Conservation (phyloP, 1,284 basidiomycete species). For the Inonotus hispidus region DNA sequence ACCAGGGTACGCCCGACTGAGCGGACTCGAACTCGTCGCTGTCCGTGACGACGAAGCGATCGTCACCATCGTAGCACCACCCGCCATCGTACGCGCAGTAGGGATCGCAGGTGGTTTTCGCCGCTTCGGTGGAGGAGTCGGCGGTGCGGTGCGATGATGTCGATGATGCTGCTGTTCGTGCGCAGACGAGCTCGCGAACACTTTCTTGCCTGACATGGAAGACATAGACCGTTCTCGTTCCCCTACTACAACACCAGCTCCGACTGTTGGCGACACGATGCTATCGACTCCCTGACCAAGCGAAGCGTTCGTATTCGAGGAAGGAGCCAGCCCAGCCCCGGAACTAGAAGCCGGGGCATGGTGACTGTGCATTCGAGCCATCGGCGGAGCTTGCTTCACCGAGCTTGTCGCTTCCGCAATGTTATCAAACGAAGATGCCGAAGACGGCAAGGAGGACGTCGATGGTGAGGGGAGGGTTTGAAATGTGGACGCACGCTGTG, state of each 20-base stretch:
- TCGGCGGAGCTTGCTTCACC: conserved; percentile 12
- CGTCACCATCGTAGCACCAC: conserved; percentile 47
- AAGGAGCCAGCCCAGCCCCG: not conserved
- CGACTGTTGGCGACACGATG: conserved; percentile 15
- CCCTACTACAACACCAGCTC: not conserved
- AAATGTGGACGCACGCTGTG: conserved; percentile 7
- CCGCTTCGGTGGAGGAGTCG: conserved; percentile 50
- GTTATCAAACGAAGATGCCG: conserved; percentile 17
- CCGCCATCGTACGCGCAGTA: conserved; percentile 30
- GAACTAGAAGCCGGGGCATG: not conserved
- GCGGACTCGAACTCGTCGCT: conserved; percentile 4
- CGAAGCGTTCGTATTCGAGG: not conserved
- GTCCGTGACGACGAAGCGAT: conserved; percentile 32
- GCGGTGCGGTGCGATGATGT: conserved; percentile 41
- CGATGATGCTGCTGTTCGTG: conserved; percentile 21
- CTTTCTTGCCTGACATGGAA: conserved; percentile 1
- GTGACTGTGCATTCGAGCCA: conserved; percentile 13
- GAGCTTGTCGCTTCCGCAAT: conserved; percentile 21
- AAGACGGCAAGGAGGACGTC: conserved; percentile 16
- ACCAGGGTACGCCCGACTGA: not conserved
- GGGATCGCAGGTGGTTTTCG: conserved; percentile 64
- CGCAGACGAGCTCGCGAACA: not conserved
- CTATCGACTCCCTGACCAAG: conserved; percentile 4
- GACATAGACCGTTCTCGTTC: not conserved
- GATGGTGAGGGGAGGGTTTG: conserved; percentile 2